Evolutionary conservation across 768 basidiomycete species (phyloP), one percentile per base, ranked within the genome.

Genomic region (Tylopilus sp.): DNA sequence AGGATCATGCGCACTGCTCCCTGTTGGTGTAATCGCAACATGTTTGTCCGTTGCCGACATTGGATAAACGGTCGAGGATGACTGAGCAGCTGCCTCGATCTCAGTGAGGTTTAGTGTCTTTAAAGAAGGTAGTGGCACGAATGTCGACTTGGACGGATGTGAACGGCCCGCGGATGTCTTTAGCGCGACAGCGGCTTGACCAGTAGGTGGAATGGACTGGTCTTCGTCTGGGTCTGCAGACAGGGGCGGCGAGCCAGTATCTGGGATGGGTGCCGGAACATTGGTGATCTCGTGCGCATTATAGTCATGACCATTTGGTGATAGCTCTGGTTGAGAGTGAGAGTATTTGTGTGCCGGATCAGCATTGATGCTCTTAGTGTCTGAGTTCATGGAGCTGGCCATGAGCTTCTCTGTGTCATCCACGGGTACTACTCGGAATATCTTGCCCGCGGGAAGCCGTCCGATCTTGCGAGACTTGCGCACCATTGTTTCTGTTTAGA

Each of bases 161-260:
- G 50, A 55, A 50, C 33, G 58, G 31, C 38, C 55, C 24, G 55
- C 26, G 8, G 57, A 48, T 42, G 57, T 36, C 24, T 57, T 55
- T 7, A 65, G 54, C 33, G 67, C 52, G 43, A 63, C 64, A 31
- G 64, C 58, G 28, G 66, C 17, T 47, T 44, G 45, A 52, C 63
- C 50, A 4, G 58, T 26, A n/a, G 53, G 21, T 5, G 48, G 42
- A 42, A 43, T 36, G 36, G 45, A 19, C n/a, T 54, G 16, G 51
- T 43, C n/a, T n/a, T n/a, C n/a, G n/a, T n/a, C n/a, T 21, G 54
- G 42, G 25, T 56, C 50, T 43, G 30, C 45, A 45, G 60, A 63
- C 41, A 54, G 71, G 46, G 54, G 69, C 58, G 49, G 69, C 55
- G 55, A 59, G 54, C 58, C 71, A 51, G 67, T 72, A 58, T 58